Conservation (phyloP, 2,329 filamentous ascomycete species). For the Stachybotrys elegans region DNA sequence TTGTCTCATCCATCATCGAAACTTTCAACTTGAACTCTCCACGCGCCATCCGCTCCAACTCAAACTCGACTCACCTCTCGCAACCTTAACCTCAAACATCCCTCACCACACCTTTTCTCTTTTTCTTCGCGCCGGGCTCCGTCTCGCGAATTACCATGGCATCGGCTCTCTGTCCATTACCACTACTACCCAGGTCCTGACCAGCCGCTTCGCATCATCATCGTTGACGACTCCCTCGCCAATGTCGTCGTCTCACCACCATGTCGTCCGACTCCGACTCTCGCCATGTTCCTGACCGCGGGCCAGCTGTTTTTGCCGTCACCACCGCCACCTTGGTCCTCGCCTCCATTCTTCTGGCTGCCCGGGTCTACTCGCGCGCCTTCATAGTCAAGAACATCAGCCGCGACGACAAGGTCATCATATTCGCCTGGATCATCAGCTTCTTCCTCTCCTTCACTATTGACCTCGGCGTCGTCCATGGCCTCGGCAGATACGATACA, state of each 20-base stretch:
- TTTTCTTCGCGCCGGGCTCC: no score
- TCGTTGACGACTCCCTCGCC: background rate
- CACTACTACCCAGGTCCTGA: background rate
- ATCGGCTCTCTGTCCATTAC: background rate
- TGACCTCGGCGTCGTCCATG: constrained; percentile 56
- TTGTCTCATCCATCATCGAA: no score
- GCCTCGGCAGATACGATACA: constrained; percentile 62
- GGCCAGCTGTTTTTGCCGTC: constrained; percentile 62
- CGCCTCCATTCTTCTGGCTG: constrained; percentile 68
- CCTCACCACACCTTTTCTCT: no score
- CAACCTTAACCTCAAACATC: no score
- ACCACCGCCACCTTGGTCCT: constrained; percentile 64
- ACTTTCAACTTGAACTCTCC: no score
- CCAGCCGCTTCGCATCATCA: background rate
- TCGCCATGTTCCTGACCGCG: constrained; percentile 41
- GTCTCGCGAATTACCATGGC: background rate
- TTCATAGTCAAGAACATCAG: constrained; percentile 67
- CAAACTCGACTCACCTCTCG: no score
- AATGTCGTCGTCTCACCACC: constrained; percentile 17
- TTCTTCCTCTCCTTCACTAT: constrained; percentile 65
- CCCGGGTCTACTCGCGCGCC: constrained; percentile 67
- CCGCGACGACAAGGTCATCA: constrained; percentile 77
- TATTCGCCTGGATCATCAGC: constrained; percentile 70
- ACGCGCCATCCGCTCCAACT: no score
- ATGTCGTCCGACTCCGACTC: constrained; percentile 17